Evolutionary conservation across 805 yeast genomes (phyloP).

Genomic region (Tetrapisispora phaffii): DNA sequence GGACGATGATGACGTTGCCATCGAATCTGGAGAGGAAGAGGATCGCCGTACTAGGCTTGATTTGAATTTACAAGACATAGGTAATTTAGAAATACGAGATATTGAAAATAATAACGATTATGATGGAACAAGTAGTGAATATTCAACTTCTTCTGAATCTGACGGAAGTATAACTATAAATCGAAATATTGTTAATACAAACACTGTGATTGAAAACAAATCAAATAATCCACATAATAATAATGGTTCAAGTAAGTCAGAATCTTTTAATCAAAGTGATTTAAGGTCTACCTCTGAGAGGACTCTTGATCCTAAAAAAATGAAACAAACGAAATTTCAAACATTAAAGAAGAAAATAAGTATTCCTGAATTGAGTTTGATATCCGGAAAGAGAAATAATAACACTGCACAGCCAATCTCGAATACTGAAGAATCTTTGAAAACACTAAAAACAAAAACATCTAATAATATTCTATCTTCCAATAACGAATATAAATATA

Average conservation of each 20-base stretch:
- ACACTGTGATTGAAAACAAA: not conserved
- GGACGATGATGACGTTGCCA: not conserved
- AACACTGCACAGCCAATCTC: not conserved
- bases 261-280: not conserved
- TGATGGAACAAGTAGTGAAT: conserved; percentile 1
- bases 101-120: not conserved
- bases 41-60: not conserved
- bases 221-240: not conserved
- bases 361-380: conserved; percentile 2
- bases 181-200: not conserved
- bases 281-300: not conserved
- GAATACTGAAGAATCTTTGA: not conserved
- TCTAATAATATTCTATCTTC: conserved; percentile 1
- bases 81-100: not conserved
- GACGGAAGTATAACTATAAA: not conserved
- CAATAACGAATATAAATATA: not conserved
- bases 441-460: not conserved
- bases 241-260: not conserved
- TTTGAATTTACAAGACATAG: not conserved
- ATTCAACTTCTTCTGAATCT: not conserved
- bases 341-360: conserved; percentile 3
- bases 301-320: conserved; percentile 1
- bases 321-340: not conserved
- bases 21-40: not conserved
- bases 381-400: not conserved